Conservation (phyloP, 2,329 filamentous ascomycete genomes). For the Zymoseptoria pseudotritici region DNA sequence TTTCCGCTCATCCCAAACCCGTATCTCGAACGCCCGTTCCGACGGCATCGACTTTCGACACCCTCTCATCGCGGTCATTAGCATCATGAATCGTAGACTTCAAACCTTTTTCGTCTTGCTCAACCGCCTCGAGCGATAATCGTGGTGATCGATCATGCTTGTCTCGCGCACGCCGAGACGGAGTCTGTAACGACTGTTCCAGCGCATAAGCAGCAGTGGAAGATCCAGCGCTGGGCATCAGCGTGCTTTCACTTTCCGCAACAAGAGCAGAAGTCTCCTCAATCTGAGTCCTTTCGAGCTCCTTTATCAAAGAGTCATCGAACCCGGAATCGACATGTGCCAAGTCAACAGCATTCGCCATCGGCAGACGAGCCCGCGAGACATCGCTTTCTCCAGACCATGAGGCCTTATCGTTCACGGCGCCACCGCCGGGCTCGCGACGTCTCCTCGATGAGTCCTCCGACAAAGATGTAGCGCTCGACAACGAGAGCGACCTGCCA, state of each 20-base stretch:
- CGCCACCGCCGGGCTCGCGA: background rate
- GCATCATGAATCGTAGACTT: background rate
- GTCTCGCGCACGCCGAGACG: no score
- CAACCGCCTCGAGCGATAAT: no score
- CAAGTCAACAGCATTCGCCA: slow-evolving; percentile 3
- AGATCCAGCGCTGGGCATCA: background rate
- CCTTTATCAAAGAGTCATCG: slow-evolving; percentile 45
- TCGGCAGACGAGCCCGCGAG: background rate
- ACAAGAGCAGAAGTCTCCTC: background rate
- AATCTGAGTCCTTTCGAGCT: slow-evolving; percentile 1
- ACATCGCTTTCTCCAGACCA: background rate
- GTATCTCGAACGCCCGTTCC: background rate
- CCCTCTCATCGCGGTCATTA: background rate
- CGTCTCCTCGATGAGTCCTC: slow-evolving; percentile 7
- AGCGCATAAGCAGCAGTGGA: background rate
- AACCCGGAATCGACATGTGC: slow-evolving; percentile 33
- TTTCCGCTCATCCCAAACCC: background rate
- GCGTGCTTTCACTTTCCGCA: background rate
- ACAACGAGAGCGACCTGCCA: slow-evolving; percentile 23
- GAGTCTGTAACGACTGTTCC: background rate
- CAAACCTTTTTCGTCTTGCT: no score
- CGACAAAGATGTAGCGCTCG: slow-evolving; percentile 24
- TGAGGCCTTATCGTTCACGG: background rate
- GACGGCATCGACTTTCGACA: no score
- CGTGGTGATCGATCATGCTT: no score